Base-by-base conservation (phyloP, 2,329 filamentous ascomycete genomes). In the Alternaria gaisen region DNA sequence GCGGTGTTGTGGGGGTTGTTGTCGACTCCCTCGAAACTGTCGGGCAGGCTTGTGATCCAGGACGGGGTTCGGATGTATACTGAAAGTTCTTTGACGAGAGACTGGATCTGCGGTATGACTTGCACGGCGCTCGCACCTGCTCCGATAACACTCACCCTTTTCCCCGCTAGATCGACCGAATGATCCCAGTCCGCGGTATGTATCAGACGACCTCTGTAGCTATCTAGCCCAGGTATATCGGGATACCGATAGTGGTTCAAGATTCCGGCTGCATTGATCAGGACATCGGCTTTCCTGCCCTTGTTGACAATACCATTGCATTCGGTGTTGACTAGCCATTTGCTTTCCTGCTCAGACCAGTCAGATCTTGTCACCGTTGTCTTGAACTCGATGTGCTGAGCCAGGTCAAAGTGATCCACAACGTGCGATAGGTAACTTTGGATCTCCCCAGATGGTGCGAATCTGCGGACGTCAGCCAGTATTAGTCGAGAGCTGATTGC, bases 141-240 rank as follows among this genome's bases (percentile, higher is more conserved):
- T 5, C 75, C 75, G 41, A 78, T 74, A 12, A 78, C 66, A 10
- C 66, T 75, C 7, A 77, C 66, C 2, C 67, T 63, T 57, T 77
- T 77, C 18, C 67, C 60, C 2, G 54, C 43, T 43, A 67, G 75
- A 56, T 61, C 47, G 18, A 58, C 14, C 18, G 34, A 44, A 7
- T 46, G 46, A 22, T 52, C 47, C 55, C 55, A 58, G 14, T 26
- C 36, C 2, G 54, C 54, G 10, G 54, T 56, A 22, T 56, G 54
- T 20, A 56, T 22, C 16, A 56, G 22, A 6, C 22, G 30, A 9
- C 54, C 54, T 20, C 32, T 22, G 14, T 50, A 58, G 14, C 11
- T 16, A 4, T 53, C 24, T 3, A 56, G 43, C 2, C 34, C 54
- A 18, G 40, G 30, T 9, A 50, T 11, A 8, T 26, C 12, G 7